Evolutionary conservation across 208 protist genomes (phyloP), one percentile per base, ranked within the genome.

Genomic region (Naegleria fowleri): DNA sequence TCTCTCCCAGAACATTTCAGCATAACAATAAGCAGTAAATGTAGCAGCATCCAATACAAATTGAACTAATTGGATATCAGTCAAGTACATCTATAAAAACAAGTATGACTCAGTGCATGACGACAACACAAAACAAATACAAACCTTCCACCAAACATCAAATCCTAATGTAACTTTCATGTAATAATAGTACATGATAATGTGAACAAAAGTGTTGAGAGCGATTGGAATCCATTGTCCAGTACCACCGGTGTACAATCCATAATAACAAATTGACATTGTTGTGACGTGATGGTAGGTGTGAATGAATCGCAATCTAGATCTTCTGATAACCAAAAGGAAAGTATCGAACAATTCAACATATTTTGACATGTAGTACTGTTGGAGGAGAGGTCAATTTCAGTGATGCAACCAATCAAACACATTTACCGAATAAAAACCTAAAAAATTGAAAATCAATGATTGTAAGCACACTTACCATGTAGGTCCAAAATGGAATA

Each of bases 141-240:
- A 48, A 75, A n/a, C 13, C 36, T 89, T 89, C 86, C 86, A 89
- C 86, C 86, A 89, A 22, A 67, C n/a, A 67, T 89, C 48, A 13
- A 33, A n/a, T 86, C 96, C 96, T 5, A 97, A 93, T 39, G 95
- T 95, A 84, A 95, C 96, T 92, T 94, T 96, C 7, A 97, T 91
- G 92, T 97, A 98, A 94, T 98, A 96, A 86, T 95, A 95, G 93
- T 97, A 98, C 96, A 98, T 98, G 25, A 98, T 92, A 41, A 95
- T 93, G 92, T 98, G 96, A n/a, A 97, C 95, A 58, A 93, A 40
- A 36, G 95, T 96, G 95, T 97, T 97, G 4, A 25, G 11, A n/a
- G n/a, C 36, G 9, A 88, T 88, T 36, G n/a, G 29, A 55, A 88
- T 88, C 51, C 85, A 67, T 67, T 88, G 48, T 15, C 51, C 85